phyloP scores from a whole-genome alignment of 2,329 filamentous ascomycete genomes.

The Aureobasidium sp. region DNA sequence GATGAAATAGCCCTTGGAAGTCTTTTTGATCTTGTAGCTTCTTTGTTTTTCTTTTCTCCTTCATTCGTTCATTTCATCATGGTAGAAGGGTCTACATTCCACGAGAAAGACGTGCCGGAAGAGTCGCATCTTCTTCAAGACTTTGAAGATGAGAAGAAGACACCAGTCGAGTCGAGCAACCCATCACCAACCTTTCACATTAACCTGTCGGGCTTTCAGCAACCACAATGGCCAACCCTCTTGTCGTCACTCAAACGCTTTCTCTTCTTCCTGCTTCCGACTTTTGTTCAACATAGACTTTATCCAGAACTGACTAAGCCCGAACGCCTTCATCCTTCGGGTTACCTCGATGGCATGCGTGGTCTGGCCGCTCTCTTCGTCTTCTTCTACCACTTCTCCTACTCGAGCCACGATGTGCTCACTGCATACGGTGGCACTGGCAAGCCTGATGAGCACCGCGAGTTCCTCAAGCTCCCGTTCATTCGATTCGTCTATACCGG shows the following conservation, averaged over 20 bases:
- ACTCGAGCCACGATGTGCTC: conserved; percentile 12
- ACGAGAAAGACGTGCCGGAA: conserved; percentile 2
- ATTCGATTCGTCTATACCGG: conserved; percentile 47
- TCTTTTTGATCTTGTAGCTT: not conserved
- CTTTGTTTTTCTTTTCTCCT: not conserved
- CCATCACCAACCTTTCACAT: not conserved
- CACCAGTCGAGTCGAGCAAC: not conserved
- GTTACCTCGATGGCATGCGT: conserved; percentile 19
- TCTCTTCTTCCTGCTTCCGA: conserved; percentile 9
- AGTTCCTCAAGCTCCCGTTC: conserved; percentile 42
- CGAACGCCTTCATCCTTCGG: conserved; percentile 13
- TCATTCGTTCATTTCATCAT: not conserved
- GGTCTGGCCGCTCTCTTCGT: conserved; percentile 18
- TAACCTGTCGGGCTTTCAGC: not conserved
- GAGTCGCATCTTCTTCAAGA: conserved; percentile 5
- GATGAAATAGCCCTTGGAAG: not conserved
- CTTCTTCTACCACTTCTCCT: conserved; percentile 18
- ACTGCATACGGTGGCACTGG: conserved; percentile 13
- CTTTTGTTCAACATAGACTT: not conserved
- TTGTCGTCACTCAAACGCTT: not conserved
- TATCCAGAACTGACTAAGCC: not conserved
- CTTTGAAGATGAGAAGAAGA: not conserved
- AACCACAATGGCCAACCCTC: not conserved
- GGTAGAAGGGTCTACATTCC: not conserved
- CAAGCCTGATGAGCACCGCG: conserved; percentile 13